Base-by-base conservation (phyloP, 148 eudicot genomes). In the Polygonum maritimum region DNA sequence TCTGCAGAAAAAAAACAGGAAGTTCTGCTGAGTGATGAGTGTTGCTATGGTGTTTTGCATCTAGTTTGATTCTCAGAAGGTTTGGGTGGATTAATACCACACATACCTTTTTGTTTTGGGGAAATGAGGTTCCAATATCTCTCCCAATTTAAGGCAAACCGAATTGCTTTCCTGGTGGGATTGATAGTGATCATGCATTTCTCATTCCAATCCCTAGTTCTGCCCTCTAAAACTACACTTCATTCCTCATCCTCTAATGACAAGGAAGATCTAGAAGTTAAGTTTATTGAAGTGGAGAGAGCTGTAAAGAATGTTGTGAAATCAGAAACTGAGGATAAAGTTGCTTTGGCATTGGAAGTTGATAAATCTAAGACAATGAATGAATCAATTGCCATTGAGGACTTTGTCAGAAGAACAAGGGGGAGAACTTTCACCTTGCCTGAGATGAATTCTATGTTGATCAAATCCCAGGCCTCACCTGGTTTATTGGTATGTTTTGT, bases 121-220 rank as follows among this genome's bases (percentile, higher is more conserved):
- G 4, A 72, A 92, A 88, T 94, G 89, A 87, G 69, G 44, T 15
- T 67, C 44, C 41, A 67, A 36, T 78, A 79, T 86, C 47, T 85
- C 9, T 78, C 79, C 77, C 92, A 81, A 60, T 76, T 81, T 71
- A 88, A 86, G 78, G 87, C 78, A 54, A 88, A 80, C 83, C 84
- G 82, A 82, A 84, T 84, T 92, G 48, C 85, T 54, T 79, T 88
- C 18, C 74, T 91, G 76, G 75, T 90, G 82, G 84, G 81, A 77
- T 76, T 90, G 75, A 87, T 91, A 77, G 90, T 89, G 40, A 4
- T 89, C 8, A 86, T 92, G 78, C 91, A 86, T 74, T 80, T 90
- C 44, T 75, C 90, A 51, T 88, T 92, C 77, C 95, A 94, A 73
- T 83, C 85, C 54, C 75, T 90, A 67, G 79, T 91, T 91, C 84